Evolutionary conservation across 2,329 filamentous ascomycete genomes (phyloP).

Genomic region (Cyphellophora europaea): DNA sequence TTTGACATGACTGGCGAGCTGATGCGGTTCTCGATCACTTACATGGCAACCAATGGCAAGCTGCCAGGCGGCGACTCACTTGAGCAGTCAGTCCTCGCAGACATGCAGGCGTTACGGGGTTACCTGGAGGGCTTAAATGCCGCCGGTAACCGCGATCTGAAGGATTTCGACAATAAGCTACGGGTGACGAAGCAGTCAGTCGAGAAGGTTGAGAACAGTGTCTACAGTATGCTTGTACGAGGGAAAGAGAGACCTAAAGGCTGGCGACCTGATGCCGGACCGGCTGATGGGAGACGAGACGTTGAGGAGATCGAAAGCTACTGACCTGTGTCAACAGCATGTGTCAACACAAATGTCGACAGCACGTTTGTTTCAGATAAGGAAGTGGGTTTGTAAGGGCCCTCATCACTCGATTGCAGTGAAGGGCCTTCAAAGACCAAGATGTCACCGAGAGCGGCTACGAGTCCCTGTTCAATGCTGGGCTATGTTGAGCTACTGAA

Average conservation of each 20-base stretch:
- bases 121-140: conserved; percentile 65
- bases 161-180: conserved; percentile 68
- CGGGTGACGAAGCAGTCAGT: conserved; percentile 81
- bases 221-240: conserved; percentile 79
- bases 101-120: conserved; percentile 69
- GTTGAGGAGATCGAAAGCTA: conserved; percentile 25
- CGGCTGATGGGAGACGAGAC: conserved; percentile 30
- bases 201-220: conserved; percentile 82
- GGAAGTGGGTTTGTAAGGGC: no score
- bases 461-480: conserved; percentile 9
- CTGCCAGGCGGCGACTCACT: conserved; percentile 11
- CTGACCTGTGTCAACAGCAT: no score
- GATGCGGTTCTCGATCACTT: conserved; percentile 92
- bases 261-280: conserved; percentile 66
- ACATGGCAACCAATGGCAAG: conserved; percentile 55
- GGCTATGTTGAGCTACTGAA: conserved; percentile 18
- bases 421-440: no score
- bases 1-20: conserved; percentile 93
- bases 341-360: no score
- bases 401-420: no score
- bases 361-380: no score
- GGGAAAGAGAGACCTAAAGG: conserved; percentile 83
- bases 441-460: not conserved
- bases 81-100: conserved; percentile 61
- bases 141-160: conserved; percentile 43